Evolutionary conservation across 495 filamentous ascomycete species (phyloP), one percentile per base, ranked within the genome.

Genomic region (Clohesyomyces aquaticus): DNA sequence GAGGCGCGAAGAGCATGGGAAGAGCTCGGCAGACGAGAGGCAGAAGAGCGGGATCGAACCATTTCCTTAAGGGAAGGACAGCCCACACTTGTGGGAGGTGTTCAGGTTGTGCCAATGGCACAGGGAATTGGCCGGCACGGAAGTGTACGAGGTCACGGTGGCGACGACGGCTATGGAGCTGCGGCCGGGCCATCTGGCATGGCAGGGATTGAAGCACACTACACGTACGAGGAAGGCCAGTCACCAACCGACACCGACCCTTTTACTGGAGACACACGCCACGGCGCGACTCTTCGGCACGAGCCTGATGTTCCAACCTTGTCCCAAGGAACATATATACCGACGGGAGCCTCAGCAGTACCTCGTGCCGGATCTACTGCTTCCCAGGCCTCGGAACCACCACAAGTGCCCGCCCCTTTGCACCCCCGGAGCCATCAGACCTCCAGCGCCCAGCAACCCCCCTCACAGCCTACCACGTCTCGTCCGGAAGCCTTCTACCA

Each of bases 1-100:
- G 94, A 98, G 77, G 94, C 95, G 26, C 85, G 95, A 28, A 84
- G 94, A 54, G 94, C 94, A 1, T 98, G 94, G 94, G 94, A 98
- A 71, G 94, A 98, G 71, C 84, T 98, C 1, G 94, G 94, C 19
- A 84, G 94, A 46, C 85, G 93, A 48, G 95, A 97, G 74, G 91
- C 96, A 68, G 91, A 96, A 74, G 93, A 97, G 74, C 83, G 95
- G n/a, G 93, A 98, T 57, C 79, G 91, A n/a, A 95, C 90, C 8
- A 82, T 83, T 57, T 89, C 88, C 29, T 82, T 98, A 16, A 85
- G 91, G 71, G 87, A 90, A 47, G 95, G 94, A n/a, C 85, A 89
- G 58, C 89, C 93, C 16, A 96, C 91, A 0, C 75, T 93, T 22
- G 90, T 98, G 12, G 91, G 93, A 46, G 95, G 93, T 18, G 91